Evolutionary conservation across 2,329 filamentous ascomycete genomes (phyloP).

Genomic region (Bipolaris victoriae): DNA sequence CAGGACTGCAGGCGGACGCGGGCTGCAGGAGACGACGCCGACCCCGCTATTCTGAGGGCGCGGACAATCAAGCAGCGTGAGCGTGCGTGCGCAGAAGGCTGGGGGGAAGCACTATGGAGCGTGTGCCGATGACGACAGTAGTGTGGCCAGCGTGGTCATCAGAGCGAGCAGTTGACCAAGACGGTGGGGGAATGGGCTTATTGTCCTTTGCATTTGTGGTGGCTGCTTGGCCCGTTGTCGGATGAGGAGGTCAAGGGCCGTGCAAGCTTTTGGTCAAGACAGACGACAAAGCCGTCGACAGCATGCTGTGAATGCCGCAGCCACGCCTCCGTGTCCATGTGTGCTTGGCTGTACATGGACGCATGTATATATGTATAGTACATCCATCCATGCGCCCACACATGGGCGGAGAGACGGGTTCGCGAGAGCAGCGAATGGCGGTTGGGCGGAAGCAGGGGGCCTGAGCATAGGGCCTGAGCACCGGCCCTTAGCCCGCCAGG

Average conservation of each 20-base stretch:
- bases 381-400: neutral
- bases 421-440: constrained; percentile 8
- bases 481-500: neutral
- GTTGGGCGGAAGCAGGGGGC: constrained; percentile 6
- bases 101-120: constrained; percentile 1
- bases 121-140: constrained; percentile 15
- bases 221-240: constrained; percentile 15
- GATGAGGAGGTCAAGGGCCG: constrained; percentile 21
- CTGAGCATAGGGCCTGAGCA: neutral
- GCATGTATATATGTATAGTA: neutral
- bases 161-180: neutral
- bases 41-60: constrained; percentile 13
- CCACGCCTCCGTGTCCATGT: neutral
- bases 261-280: constrained; percentile 20
- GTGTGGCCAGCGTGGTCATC: constrained; percentile 3
- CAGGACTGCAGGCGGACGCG: neutral
- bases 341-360: neutral
- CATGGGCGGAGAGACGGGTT: constrained; percentile 1
- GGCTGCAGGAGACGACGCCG: constrained; percentile 13
- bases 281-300: neutral
- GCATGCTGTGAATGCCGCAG: too few species aligned
- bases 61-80: constrained; percentile 5
- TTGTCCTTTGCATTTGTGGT: constrained; percentile 8
- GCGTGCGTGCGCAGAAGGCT: neutral
- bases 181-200: constrained; percentile 4